A percentile compares a stretch with the other conserved stretches of the same genome.
Conservation (phyloP, 352 stramenopile species). For the Aphanomyces stellatus region DNA sequence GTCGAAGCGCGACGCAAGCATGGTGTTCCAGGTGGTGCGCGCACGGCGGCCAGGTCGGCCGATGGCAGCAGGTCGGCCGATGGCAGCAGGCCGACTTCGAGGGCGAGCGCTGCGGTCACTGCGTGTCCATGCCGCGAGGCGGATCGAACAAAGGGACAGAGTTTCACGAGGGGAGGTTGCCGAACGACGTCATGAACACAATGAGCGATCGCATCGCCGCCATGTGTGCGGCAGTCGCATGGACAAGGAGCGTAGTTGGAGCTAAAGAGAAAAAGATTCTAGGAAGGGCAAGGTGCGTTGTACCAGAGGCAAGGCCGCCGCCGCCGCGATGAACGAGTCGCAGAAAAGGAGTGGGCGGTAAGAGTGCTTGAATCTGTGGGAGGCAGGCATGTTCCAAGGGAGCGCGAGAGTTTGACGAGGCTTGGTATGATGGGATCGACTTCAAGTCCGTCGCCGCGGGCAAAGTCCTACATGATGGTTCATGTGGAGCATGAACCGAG, state of each 20-base stretch:
- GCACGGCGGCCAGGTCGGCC: too few relatives aligned
- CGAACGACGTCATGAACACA: slow-evolving; percentile 41
- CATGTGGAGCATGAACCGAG: too few relatives aligned
- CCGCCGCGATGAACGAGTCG: slow-evolving; percentile 44
- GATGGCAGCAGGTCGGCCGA: too few relatives aligned
- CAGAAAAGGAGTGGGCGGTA: slow-evolving; percentile 33
- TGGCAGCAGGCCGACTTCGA: slow-evolving; percentile 41
- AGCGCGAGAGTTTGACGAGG: slow-evolving; percentile 38
- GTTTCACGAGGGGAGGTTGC: slow-evolving; percentile 44
- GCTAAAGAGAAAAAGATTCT: too few relatives aligned
- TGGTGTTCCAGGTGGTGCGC: too few relatives aligned
- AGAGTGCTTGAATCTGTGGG: slow-evolving; percentile 27
- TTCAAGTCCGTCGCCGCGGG: background rate
- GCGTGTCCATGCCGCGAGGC: slow-evolving; percentile 23
- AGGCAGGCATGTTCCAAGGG: slow-evolving; percentile 43
- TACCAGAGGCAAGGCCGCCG: slow-evolving; percentile 27
- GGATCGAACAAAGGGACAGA: slow-evolving; percentile 63
- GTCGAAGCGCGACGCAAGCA: too few relatives aligned
- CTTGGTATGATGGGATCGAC: slow-evolving; percentile 23
- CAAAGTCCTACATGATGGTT: background rate
- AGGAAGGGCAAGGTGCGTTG: background rate
- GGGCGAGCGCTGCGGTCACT: slow-evolving; percentile 46
- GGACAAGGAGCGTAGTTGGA: slow-evolving; percentile 45
- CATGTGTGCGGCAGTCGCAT: slow-evolving; percentile 29
- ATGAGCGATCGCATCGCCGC: slow-evolving; percentile 28